phyloP scores from a whole-genome alignment of 1,284 basidiomycete species.

The Heterobasidion irregulare region DNA sequence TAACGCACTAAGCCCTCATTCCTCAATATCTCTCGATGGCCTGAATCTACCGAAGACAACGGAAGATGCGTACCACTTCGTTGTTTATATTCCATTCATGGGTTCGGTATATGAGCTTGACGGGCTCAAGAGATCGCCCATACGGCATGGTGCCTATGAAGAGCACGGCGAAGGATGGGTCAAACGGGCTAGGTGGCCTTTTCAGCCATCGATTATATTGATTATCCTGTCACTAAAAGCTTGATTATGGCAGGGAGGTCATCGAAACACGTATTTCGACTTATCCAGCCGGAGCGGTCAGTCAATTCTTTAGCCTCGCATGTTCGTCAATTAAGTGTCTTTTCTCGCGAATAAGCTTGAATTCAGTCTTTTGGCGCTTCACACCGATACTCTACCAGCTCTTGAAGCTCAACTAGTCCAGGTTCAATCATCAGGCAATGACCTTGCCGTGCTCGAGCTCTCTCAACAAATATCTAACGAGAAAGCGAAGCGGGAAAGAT shows the following conservation, averaged over 20 bases:
- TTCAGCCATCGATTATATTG: neutral
- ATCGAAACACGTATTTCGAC: slow-evolving; percentile 82
- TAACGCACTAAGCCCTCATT: slow-evolving; percentile 86
- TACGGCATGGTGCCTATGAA: slow-evolving; percentile 69
- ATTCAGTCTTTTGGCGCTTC: slow-evolving; percentile 84
- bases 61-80: slow-evolving; percentile 92
- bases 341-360: slow-evolving; percentile 50
- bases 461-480: slow-evolving; percentile 66
- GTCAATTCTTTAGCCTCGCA: slow-evolving; percentile 20
- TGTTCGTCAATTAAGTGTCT: neutral
- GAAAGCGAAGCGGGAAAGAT: slow-evolving; percentile 67
- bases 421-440: slow-evolving; percentile 33
- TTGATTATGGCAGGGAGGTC: slow-evolving; percentile 46
- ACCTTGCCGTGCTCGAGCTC: slow-evolving; percentile 40
- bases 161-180: slow-evolving; percentile 75
- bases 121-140: slow-evolving; percentile 70
- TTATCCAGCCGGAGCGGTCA: slow-evolving; percentile 77
- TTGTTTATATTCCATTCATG: slow-evolving; percentile 80
- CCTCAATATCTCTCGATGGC: slow-evolving; percentile 73
- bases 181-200: slow-evolving; percentile 58
- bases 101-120: slow-evolving; percentile 88
- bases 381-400: slow-evolving; percentile 67
- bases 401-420: slow-evolving; percentile 53
- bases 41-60: slow-evolving; percentile 59
- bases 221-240: slow-evolving; percentile 4